Evolutionary conservation across 495 filamentous ascomycete species (phyloP), one percentile per base, ranked within the genome.

Genomic region (Aspergillus heteromorphus): DNA sequence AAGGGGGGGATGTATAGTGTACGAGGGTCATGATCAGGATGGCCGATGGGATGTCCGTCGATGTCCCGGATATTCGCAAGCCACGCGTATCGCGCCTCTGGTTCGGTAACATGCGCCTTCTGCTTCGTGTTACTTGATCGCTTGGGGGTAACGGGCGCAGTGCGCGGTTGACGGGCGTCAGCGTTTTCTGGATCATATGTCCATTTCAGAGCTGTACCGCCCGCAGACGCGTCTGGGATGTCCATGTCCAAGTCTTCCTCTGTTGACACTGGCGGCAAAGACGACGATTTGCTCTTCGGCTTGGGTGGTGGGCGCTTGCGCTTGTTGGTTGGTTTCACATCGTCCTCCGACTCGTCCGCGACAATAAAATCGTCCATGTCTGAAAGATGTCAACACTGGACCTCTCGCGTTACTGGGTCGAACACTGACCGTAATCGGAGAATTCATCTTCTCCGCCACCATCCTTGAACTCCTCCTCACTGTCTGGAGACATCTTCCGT

Each of bases 21-120:
- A 10, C 88, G 80, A n/a, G 90, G 91, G 60, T 99, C 92, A 57
- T 90, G 95, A 48, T 97, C 92, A 0, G 90, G 87, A 67, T 96
- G 84, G n/a, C 78, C 83, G 3, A 81, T 80, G 1, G 87, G 80
- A 57, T 97, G 84, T 36, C 85, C 79, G 65, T 96, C 91, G 4
- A 86, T 86, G 67, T 99, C 95, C 49, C 76, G 73, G 47, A 91
- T 77, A 49, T 90, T 83, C 18, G 89, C 95, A 48, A 99, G 79
- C 95, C 95, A 99, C 2, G 84, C 62, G 65, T 97, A 92, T 59
- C 95, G 81, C 38, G 88, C 75, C 49, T 92, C 87, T 2, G 91
- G 91, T 19, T 95, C 88, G 27, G 79, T 86, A 14, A 78, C 79
- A 59, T 90, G 87, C 13, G 87, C 85, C 61, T 91, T 92, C 45